These are phyloP conservation scores for Vitis hybrid DNA, from an alignment of 177 flowering plant genomes.

Conservation along the genomic window DNA sequence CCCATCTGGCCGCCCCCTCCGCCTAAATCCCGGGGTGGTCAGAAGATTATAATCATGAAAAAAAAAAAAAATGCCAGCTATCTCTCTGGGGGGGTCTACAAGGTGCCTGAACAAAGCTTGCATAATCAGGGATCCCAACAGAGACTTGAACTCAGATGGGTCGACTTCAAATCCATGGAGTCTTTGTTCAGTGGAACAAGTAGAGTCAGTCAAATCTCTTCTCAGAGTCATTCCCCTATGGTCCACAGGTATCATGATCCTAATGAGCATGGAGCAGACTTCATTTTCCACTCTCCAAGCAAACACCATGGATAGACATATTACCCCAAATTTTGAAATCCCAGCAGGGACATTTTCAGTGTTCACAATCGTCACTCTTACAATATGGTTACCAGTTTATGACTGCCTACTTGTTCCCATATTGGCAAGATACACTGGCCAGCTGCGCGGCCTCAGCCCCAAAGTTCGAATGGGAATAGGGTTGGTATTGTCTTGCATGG, in stretches of 20 bases:
- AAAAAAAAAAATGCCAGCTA: too few relatives aligned
- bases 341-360: conserved; percentile 48
- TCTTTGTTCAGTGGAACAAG: conserved; percentile 55
- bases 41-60: too few relatives aligned
- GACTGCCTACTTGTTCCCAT: conserved; percentile 29
- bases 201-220: conserved; percentile 50
- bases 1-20: too few relatives aligned
- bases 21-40: too few relatives aligned
- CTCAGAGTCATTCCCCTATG: conserved; percentile 46
- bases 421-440: conserved; percentile 25
- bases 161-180: conserved; percentile 37
- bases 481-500: conserved; percentile 14
- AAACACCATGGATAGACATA: conserved; percentile 44
- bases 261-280: conserved; percentile 22
- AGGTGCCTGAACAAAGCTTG: conserved; percentile 54
- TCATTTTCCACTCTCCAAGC: conserved; percentile 40
- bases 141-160: conserved; percentile 26
- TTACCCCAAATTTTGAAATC: conserved; percentile 32
- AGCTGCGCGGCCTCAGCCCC: conserved; percentile 14
- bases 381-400: conserved; percentile 31
- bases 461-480: conserved; percentile 41
- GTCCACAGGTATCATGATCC: conserved; percentile 40
- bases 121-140: conserved; percentile 18
- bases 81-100: too few relatives aligned
- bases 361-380: conserved; percentile 18